These are phyloP conservation scores for Yarrowia sp. DNA, from an alignment of 805 yeast genomes.

Conservation along the genomic window DNA sequence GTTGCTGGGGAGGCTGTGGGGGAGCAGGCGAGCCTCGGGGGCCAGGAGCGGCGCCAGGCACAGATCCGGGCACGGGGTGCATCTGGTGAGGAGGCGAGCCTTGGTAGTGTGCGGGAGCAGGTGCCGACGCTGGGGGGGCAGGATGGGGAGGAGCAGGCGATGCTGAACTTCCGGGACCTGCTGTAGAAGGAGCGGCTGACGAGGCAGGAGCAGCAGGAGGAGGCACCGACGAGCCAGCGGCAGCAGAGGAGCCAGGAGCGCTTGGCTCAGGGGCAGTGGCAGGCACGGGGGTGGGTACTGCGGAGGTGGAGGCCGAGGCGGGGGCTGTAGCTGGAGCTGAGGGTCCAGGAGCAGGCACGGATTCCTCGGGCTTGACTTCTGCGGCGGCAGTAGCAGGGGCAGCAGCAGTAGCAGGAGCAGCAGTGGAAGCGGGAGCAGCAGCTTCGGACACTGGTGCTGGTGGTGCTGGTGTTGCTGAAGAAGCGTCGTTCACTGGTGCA, in stretches of 20 bases:
- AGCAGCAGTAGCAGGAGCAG: not conserved
- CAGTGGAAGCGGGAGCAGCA: not conserved
- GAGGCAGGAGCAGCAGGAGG: not conserved
- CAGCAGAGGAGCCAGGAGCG: not conserved
- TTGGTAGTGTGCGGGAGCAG: constrained; percentile 38
- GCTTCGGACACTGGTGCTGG: not conserved
- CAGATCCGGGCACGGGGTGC: not conserved
- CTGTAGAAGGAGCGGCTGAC: constrained; percentile 9
- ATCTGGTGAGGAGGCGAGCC: constrained; percentile 39
- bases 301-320: not conserved
- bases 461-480: constrained; percentile 16
- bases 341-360: constrained; percentile 25
- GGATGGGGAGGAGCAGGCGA: constrained; percentile 36
- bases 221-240: not conserved
- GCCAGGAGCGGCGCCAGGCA: no score
- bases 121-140: constrained; percentile 38
- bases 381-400: not conserved
- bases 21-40: constrained; percentile 40
- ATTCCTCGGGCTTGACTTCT: constrained; percentile 19
- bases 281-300: constrained; percentile 20
- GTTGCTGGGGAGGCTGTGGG: constrained; percentile 21
- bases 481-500: not conserved
- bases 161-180: constrained; percentile 40
- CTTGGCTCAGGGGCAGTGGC: not conserved
- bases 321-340: not conserved